Conservation (phyloP, 495 filamentous ascomycete genomes). For the Opeltia flavorubescens region DNA sequence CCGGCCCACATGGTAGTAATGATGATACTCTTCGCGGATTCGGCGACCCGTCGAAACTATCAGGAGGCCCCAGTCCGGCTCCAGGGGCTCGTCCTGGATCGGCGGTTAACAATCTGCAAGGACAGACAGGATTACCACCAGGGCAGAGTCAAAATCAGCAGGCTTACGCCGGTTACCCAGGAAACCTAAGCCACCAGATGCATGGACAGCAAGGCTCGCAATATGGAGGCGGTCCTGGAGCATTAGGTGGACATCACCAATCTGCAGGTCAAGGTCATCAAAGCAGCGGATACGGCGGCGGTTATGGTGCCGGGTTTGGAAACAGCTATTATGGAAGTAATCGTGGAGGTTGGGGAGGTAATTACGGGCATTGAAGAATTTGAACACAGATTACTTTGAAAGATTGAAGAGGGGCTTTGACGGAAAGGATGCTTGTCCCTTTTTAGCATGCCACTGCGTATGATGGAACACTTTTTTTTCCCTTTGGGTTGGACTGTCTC, state of each 20-base stretch:
- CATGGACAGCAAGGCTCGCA: slow-evolving; percentile 42
- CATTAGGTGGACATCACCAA: slow-evolving; percentile 50
- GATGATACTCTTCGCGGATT: slow-evolving; percentile 69
- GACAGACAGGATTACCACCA: slow-evolving; percentile 51
- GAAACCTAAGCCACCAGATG: slow-evolving; percentile 54
- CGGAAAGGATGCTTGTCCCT: no score
- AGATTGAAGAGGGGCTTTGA: neutral
- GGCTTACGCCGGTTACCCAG: slow-evolving; percentile 61
- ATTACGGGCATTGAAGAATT: slow-evolving; percentile 44
- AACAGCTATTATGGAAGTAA: slow-evolving; percentile 36
- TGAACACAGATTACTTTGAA: no score
- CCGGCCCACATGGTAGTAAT: slow-evolving; percentile 37
- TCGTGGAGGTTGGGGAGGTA: slow-evolving; percentile 52
- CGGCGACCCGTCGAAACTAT: slow-evolving; percentile 53
- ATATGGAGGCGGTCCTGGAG: slow-evolving; percentile 54
- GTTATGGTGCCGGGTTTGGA: slow-evolving; percentile 38
- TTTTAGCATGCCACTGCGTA: no score
- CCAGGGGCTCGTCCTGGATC: slow-evolving; percentile 66
- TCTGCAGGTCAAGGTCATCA: slow-evolving; percentile 48
- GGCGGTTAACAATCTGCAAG: slow-evolving; percentile 57
- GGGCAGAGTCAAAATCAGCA: slow-evolving; percentile 54
- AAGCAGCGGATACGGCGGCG: slow-evolving; percentile 32
- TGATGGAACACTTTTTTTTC: no score
- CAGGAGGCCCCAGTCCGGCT: slow-evolving; percentile 70
- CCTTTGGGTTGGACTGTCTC: no score